phyloP scores from a whole-genome alignment of 257 asterid genomes.

The Rubia yunnanensis region DNA sequence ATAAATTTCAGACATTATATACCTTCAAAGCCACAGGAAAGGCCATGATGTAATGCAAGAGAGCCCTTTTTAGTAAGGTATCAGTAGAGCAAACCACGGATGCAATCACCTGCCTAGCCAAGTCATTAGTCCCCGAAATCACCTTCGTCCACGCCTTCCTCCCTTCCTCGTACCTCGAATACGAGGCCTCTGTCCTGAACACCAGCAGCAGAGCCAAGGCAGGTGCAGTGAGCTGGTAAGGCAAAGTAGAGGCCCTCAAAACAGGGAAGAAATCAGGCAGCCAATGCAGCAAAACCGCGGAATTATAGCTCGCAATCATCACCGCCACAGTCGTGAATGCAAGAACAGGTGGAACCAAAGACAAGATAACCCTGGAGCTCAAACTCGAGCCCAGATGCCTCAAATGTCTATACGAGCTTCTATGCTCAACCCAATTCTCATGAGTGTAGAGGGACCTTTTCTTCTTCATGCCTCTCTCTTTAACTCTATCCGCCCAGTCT shows the following conservation, averaged over 20 bases:
- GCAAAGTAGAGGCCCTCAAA: constrained; percentile 71
- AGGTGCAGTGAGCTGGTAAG: constrained; percentile 90
- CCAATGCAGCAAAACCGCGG: constrained; percentile 56
- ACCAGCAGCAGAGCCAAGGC: constrained; percentile 90
- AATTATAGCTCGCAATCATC: constrained; percentile 51
- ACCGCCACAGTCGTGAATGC: constrained; percentile 69
- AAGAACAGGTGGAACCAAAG: constrained; percentile 78
- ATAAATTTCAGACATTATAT: too few relatives aligned
- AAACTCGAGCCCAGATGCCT: constrained; percentile 61
- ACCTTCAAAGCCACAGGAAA: constrained; percentile 97
- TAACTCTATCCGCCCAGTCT: constrained; percentile 60
- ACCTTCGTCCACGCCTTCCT: constrained; percentile 77
- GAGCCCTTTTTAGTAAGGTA: constrained; percentile 41
- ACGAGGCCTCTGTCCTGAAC: constrained; percentile 93
- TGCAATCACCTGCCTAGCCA: constrained; percentile 71
- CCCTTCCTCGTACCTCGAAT: constrained; percentile 81
- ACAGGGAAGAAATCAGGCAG: constrained; percentile 73
- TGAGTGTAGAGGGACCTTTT: constrained; percentile 57
- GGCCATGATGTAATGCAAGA: constrained; percentile 75
- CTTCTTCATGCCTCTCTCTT: constrained; percentile 59
- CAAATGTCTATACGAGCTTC: constrained; percentile 70
- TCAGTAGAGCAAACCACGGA: constrained; percentile 46
- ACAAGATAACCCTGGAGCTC: constrained; percentile 68
- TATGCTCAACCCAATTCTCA: constrained; percentile 65
- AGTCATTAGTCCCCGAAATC: constrained; percentile 57